Evolutionary conservation across 2,329 filamentous ascomycete species (phyloP).

Genomic region (Talaromyces sp.): DNA sequence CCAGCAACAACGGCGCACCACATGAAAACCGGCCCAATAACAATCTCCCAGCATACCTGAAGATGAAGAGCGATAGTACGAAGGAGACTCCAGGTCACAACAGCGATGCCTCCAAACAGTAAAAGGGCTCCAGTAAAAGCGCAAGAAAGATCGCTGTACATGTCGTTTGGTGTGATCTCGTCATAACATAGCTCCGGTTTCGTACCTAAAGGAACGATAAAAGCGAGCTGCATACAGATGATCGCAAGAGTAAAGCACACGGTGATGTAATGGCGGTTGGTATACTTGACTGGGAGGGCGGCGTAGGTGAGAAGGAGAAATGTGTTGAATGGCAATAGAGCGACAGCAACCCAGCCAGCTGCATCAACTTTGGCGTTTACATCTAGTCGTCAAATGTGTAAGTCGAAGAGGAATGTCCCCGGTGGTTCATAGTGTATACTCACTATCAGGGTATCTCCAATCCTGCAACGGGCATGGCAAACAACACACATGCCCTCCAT

Average conservation of each 20-base stretch:
- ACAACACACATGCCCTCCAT: slow-evolving; percentile 63
- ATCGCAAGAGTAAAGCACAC: slow-evolving; percentile 76
- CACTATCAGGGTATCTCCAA: slow-evolving; percentile 62
- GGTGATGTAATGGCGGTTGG: slow-evolving; percentile 86
- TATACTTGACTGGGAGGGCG: slow-evolving; percentile 78
- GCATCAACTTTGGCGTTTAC: slow-evolving; percentile 55
- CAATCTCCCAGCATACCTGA: slow-evolving; percentile 95
- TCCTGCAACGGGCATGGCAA: slow-evolving; percentile 83
- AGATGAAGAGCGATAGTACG: slow-evolving; percentile 87
- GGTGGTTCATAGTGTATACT: slow-evolving; percentile 11
- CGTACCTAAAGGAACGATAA: slow-evolving; percentile 78
- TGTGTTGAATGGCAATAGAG: slow-evolving; percentile 62
- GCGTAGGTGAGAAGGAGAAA: slow-evolving; percentile 78
- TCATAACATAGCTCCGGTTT: slow-evolving; percentile 80
- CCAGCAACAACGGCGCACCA: slow-evolving; percentile 73
- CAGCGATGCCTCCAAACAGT: slow-evolving; percentile 77
- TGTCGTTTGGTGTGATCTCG: slow-evolving; percentile 86
- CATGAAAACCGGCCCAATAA: slow-evolving; percentile 86
- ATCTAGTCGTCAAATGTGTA: slow-evolving; percentile 27
- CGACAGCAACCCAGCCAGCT: slow-evolving; percentile 79
- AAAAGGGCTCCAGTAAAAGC: slow-evolving; percentile 84
- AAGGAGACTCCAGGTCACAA: slow-evolving; percentile 84
- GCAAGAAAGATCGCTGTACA: slow-evolving; percentile 75
- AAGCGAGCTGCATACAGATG: slow-evolving; percentile 80
- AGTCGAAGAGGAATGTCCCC: slow-evolving; percentile 10